Evolutionary conservation across 805 yeast species (phyloP).

Genomic region (Lipomyces yamanashiensis): DNA sequence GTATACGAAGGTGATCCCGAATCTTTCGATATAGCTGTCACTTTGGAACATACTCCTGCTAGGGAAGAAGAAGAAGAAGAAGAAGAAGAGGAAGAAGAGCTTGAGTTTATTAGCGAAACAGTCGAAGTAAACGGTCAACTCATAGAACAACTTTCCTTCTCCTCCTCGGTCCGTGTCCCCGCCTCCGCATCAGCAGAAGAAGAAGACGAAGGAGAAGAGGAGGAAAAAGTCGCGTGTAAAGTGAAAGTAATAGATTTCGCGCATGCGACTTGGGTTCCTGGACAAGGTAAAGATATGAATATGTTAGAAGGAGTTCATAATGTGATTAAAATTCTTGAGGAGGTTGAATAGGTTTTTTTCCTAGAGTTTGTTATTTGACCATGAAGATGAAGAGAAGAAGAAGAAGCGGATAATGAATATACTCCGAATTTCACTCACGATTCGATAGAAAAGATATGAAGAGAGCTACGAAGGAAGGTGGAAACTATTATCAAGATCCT

Average conservation of each 20-base stretch:
- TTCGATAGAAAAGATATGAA: too few species aligned
- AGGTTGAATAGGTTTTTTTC: neutral
- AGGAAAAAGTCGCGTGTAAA: conserved; percentile 53
- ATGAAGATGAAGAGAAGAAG: too few species aligned
- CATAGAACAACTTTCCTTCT: conserved; percentile 20
- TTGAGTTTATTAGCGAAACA: conserved; percentile 24
- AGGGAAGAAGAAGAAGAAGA: too few species aligned
- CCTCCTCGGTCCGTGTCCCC: neutral
- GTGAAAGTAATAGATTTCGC: conserved; percentile 87
- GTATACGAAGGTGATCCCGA: conserved; percentile 69
- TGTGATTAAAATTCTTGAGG: conserved; percentile 3
- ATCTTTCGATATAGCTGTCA: conserved; percentile 53
- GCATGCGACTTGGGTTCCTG: conserved; percentile 69
- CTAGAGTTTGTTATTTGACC: neutral
- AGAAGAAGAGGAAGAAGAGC: conserved; percentile 40
- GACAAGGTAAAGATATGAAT: conserved; percentile 73
- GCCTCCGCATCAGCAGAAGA: neutral
- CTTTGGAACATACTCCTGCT: neutral
- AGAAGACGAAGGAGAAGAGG: conserved; percentile 35
- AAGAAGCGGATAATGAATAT: too few species aligned
- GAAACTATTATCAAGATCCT: too few species aligned
- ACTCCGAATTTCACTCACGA: too few species aligned
- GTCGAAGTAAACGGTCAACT: conserved; percentile 22
- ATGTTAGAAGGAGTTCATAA: conserved; percentile 61
- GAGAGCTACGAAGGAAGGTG: too few species aligned